Conservation (phyloP, 1,284 basidiomycete species). For the Bondarzewia mesenterica region DNA sequence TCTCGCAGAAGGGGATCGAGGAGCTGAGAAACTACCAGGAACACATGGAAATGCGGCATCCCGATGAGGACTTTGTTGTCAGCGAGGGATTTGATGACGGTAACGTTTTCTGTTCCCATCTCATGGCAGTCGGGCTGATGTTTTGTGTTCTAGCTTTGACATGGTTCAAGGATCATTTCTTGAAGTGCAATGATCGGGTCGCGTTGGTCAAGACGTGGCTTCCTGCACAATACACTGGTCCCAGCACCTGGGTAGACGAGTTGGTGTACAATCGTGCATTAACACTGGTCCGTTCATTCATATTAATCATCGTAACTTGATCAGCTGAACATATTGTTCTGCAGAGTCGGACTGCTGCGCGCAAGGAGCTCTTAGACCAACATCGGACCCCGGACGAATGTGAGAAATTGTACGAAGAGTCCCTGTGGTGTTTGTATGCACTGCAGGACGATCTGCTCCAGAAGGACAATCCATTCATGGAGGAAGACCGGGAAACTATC, state of each 20-base stretch:
- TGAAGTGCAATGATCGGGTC: conserved; percentile 70
- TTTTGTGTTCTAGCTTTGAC: conserved; percentile 40
- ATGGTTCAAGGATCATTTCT: conserved; percentile 74
- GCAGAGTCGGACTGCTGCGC: conserved; percentile 87
- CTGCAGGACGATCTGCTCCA: conserved; percentile 88
- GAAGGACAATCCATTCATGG: conserved; percentile 73
- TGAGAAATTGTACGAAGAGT: conserved; percentile 91
- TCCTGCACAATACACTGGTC: conserved; percentile 62
- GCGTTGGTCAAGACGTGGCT: conserved; percentile 77
- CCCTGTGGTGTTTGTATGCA: conserved; percentile 86
- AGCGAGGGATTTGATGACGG: conserved; percentile 76
- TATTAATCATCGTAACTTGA: neutral
- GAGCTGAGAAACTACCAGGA: conserved; percentile 63
- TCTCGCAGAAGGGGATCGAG: conserved; percentile 88
- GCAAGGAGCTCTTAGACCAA: conserved; percentile 84
- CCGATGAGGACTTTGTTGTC: conserved; percentile 60
- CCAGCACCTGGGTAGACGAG: conserved; percentile 72
- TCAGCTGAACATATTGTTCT: neutral
- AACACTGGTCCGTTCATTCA: conserved; percentile 41
- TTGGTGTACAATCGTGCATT: conserved; percentile 77
- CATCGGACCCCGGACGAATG: conserved; percentile 73
- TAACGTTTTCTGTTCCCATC: conserved; percentile 25
- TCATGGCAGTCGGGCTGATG: neutral
- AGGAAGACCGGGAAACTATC: conserved; percentile 78
- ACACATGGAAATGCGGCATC: conserved; percentile 69